Evolutionary conservation across 2,329 filamentous ascomycete genomes (phyloP), one percentile per base, ranked within the genome.

Genomic region (Leptographium lundbergii): DNA sequence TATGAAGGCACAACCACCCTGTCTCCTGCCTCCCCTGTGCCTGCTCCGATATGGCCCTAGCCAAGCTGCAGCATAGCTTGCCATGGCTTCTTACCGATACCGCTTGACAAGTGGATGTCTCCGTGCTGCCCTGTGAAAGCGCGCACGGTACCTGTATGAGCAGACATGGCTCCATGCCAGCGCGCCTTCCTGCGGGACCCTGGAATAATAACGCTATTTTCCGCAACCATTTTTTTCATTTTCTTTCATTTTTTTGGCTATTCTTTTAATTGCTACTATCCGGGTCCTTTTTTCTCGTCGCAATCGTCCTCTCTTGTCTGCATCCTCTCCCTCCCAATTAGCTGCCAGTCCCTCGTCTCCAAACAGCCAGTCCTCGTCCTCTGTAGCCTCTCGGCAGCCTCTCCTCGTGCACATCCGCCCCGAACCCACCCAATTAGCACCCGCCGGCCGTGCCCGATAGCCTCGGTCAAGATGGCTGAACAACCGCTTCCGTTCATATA

Each of bases 401-500:
- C 27, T 22, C 14, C 39, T 45, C 6, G 42, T 19, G 19, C 9
- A 45, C n/a, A 45, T 7, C 11, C 24, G 14, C 11, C 27, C 27
- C 54, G 19, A 25, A 48, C 13, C 14, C 34, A 13, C 4, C 56
- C 48, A n/a, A 50, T 47, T 39, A 5, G 19, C 17, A 17, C 42
- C 17, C 32, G 32, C 45, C 32, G 14, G 39, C 14, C 14, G 47
- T 14, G 24, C 24, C 53, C 39, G n/a, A 25, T 25, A 24, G n/a
- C 39, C 47, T 27, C 32, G 63, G 65, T 69, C 76, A 78, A 68
- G 67, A 88, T 87, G 85, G 78, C 84, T 64, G 70, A 77, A 64
- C 75, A 90, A 76, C 89, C 91, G 61, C 84, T 96, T 66, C 90
- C 90, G 61, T 96, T 96, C 75, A 74, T 84, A 67, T 96, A 96